Conservation (phyloP, 257 asterid genomes). For the Solanum pimpinellifolium region DNA sequence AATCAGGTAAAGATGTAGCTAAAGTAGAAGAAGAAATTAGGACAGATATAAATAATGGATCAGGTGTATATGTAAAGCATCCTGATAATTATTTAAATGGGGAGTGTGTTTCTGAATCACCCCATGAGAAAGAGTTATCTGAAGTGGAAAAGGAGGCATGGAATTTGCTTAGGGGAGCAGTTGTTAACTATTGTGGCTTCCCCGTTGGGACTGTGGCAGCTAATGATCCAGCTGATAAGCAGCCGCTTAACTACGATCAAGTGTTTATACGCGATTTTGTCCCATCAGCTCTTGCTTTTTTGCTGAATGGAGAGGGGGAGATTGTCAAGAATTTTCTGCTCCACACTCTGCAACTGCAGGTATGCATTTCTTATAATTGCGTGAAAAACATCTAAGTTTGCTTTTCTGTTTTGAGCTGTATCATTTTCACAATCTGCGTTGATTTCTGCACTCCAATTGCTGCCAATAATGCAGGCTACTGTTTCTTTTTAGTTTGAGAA, state of each 20-base stretch:
- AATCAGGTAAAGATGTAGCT: slow-evolving; percentile 15
- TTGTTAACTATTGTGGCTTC: slow-evolving; percentile 51
- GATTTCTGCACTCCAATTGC: not conserved
- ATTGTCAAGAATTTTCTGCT: slow-evolving; percentile 68
- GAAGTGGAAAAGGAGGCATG: slow-evolving; percentile 67
- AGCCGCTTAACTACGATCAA: slow-evolving; percentile 53
- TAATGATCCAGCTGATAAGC: slow-evolving; percentile 53
- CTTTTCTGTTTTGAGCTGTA: not conserved
- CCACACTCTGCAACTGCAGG: slow-evolving; percentile 81
- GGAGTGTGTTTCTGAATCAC: slow-evolving; percentile 17
- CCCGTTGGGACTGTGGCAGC: slow-evolving; percentile 83
- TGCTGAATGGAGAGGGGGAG: slow-evolving; percentile 70
- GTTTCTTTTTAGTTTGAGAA: too few relatives aligned
- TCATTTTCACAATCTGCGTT: not conserved
- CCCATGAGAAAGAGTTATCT: slow-evolving; percentile 21
- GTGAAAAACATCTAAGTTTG: not conserved
- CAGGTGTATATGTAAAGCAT: slow-evolving; percentile 14
- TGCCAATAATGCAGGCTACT: not conserved
- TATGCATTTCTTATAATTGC: slow-evolving; percentile 2
- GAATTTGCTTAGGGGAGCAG: slow-evolving; percentile 54
- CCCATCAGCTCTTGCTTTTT: slow-evolving; percentile 75
- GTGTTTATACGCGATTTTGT: slow-evolving; percentile 77
- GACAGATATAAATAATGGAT: slow-evolving; percentile 2
- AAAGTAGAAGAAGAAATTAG: slow-evolving; percentile 4
- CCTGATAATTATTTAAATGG: slow-evolving; percentile 4